Percentiles rank a stretch among this genome's conserved stretches.
These are phyloP conservation scores for Myxozyma neotropica DNA, from an alignment of 805 yeast species.

Conservation along the genomic window DNA sequence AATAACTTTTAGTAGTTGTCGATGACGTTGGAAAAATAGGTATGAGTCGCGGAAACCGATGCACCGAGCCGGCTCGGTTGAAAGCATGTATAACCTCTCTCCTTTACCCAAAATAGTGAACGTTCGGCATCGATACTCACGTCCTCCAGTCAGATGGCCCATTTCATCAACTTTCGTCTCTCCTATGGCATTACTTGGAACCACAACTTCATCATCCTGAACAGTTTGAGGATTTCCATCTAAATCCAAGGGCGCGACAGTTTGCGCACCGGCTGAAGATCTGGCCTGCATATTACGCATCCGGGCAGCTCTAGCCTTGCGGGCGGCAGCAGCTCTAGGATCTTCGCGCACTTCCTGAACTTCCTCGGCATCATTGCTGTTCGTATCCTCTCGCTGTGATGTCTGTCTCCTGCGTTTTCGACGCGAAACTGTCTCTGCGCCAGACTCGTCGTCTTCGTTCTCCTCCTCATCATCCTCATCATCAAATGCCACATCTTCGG, in stretches of 20 bases:
- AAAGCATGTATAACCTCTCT: conserved; percentile 76
- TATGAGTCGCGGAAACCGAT: conserved; percentile 94
- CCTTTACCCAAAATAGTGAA: conserved; percentile 59
- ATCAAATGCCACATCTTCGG: conserved; percentile 20
- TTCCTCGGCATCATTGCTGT: conserved; percentile 10
- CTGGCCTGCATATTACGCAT: conserved; percentile 26
- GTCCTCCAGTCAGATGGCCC: conserved; percentile 71
- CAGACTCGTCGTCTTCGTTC: conserved; percentile 17
- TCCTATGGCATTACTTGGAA: conserved; percentile 78
- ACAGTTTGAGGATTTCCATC: conserved; percentile 68
- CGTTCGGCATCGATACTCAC: conserved; percentile 63
- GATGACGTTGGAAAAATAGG: conserved; percentile 83
- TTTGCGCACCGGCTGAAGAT: conserved; percentile 43
- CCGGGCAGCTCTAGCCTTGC: conserved; percentile 31
- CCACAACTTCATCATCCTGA: conserved; percentile 72
- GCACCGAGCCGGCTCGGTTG: conserved; percentile 94
- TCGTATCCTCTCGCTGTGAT: not conserved
- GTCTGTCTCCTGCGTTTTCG: conserved; percentile 10
- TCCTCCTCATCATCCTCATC: conserved; percentile 28
- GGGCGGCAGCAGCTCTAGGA: conserved; percentile 34
- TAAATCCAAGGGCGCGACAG: conserved; percentile 59
- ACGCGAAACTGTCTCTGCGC: conserved; percentile 4
- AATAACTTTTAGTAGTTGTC: conserved; percentile 69
- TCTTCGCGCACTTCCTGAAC: conserved; percentile 28
- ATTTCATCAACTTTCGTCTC: conserved; percentile 66